Base-by-base conservation (phyloP, 371 early-diverging fungal genomes). In the Actinomortierella ambigua region DNA sequence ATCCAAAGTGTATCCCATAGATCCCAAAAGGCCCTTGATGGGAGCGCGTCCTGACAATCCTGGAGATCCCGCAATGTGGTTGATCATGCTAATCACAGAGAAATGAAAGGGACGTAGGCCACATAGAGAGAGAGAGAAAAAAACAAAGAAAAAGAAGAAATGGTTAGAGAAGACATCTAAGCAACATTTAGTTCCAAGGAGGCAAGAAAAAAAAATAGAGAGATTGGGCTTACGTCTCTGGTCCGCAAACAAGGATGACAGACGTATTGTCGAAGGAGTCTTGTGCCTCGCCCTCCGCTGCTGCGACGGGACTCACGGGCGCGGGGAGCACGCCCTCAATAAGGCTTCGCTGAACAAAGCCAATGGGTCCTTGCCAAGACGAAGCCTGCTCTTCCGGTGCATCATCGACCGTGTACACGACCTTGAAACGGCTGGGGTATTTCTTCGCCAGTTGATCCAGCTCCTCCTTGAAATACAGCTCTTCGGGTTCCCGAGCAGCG, bases 391-490 rank as follows among this genome's bases (percentile, higher is more conserved):
- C 4, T 4, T 53, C 1, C 20, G 42, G 34, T 34, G 24, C 23
- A 18, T 43, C 59, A 26, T 73, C 75, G 20, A 73, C 52, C 7
- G 75, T 44, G n/a, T 73, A 73, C 2, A 48, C 22, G n/a, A 73
- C 75, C 15, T 22, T 29, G 46, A 73, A 43, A 28, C 63, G 75
- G n/a, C 51, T 23, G 1, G 50, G 40, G 39, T 60, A 63, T 3
- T 67, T 44, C 46, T 54, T 57, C 23, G 63, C 59, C 48, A 73
- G 52, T 29, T 73, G 63, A 41, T 73, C 75, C 20, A 73, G 61
- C 18, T 73, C 67, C 11, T 73, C 75, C 55, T 63, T 73, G 51
- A 73, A 73, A 51, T 73, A 73, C 7, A 73, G 43, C 48, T 73
- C 75, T 5, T 67, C 67, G 9, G 56, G 57, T 1, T 62, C 50